Evolutionary conservation across 148 eudicot genomes (phyloP).

Genomic region (Vaccinium vitisidaea): DNA sequence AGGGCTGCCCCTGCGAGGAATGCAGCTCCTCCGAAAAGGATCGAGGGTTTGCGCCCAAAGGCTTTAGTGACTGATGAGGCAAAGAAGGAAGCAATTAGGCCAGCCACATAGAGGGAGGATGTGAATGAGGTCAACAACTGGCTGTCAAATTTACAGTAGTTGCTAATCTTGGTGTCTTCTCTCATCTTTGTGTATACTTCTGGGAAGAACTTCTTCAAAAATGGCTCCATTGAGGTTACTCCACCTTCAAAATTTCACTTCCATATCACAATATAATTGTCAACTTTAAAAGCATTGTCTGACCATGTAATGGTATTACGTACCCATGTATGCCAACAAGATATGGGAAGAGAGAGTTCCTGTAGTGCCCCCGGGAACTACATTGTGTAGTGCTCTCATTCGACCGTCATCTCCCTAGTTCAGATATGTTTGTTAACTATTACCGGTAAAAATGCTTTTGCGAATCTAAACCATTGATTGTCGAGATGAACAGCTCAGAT

Average conservation of each 20-base stretch:
- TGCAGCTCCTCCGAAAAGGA: conserved; percentile 35
- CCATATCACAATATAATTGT: neutral
- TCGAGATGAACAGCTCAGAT: no score
- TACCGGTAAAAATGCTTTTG: no score
- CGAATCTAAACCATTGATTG: no score
- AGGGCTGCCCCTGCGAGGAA: conserved; percentile 37
- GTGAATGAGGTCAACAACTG: conserved; percentile 43
- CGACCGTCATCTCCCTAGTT: no score
- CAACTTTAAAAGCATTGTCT: neutral
- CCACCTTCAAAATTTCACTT: conserved; percentile 37
- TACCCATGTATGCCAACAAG: neutral
- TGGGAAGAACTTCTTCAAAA: conserved; percentile 46
- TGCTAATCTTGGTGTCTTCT: conserved; percentile 35
- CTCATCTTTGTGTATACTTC: conserved; percentile 29
- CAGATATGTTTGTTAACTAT: no score
- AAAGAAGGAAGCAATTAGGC: conserved; percentile 43
- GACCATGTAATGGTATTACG: neutral
- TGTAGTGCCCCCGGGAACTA: no score
- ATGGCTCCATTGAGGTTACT: conserved; percentile 50
- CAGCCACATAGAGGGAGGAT: conserved; percentile 43
- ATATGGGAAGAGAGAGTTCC: neutral
- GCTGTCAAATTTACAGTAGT: conserved; percentile 51
- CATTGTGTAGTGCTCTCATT: no score
- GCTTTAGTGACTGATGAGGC: conserved; percentile 34
- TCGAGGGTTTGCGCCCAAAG: conserved; percentile 46